These are phyloP conservation scores for Alternaria novae-zelandiae DNA, from an alignment of 2,329 filamentous ascomycete species.

Conservation along the genomic window DNA sequence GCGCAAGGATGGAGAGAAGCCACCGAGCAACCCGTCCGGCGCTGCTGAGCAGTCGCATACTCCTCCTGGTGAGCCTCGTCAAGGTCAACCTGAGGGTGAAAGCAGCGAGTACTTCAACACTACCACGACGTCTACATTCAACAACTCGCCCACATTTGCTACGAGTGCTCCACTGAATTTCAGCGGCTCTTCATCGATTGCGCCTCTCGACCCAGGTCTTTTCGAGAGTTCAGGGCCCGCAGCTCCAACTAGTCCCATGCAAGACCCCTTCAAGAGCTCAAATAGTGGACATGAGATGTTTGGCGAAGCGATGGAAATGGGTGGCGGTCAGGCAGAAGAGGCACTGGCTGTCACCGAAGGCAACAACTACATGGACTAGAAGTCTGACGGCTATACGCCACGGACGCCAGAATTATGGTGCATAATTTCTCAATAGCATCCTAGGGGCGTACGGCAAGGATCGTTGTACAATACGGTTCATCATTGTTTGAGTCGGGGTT, in stretches of 20 bases:
- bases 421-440: slow-evolving; percentile 16
- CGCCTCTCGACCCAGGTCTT: slow-evolving; percentile 46
- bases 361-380: slow-evolving; percentile 43
- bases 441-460: slow-evolving; percentile 16
- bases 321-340: slow-evolving; percentile 47
- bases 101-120: slow-evolving; percentile 42
- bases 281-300: slow-evolving; percentile 47
- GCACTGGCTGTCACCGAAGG: slow-evolving; percentile 46
- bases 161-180: slow-evolving; percentile 40
- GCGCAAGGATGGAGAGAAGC: slow-evolving; percentile 66
- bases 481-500: neutral
- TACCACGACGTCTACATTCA: slow-evolving; percentile 32
- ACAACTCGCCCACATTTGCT: slow-evolving; percentile 45
- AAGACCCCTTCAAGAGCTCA: slow-evolving; percentile 47
- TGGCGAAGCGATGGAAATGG: slow-evolving; percentile 44
- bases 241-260: slow-evolving; percentile 42
- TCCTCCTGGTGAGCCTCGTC: slow-evolving; percentile 46
- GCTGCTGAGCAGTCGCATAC: slow-evolving; percentile 47
- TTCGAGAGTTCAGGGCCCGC: slow-evolving; percentile 42
- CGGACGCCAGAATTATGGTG: neutral
- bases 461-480: slow-evolving; percentile 6
- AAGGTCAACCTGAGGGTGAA: slow-evolving; percentile 33
- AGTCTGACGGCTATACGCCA: slow-evolving; percentile 1
- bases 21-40: slow-evolving; percentile 40
- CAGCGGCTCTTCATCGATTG: slow-evolving; percentile 35